Evolutionary conservation across 202 grass and related monocot species (phyloP).

Genomic region (Bolboschoenoplectus hybrid): DNA sequence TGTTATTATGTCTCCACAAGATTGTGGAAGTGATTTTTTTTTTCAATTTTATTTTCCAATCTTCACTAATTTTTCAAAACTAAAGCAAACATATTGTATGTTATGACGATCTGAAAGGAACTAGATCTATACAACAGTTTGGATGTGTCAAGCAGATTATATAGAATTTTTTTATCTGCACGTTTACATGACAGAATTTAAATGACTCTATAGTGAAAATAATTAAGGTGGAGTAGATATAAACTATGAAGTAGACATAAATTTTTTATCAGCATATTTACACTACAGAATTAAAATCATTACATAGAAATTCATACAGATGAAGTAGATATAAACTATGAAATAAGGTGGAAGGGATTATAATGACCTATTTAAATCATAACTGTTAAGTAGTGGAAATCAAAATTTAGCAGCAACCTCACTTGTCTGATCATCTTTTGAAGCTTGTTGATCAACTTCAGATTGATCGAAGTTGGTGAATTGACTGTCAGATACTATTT

Average conservation of each 20-base stretch:
- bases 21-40: background rate
- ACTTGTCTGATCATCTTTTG: conserved; percentile 63
- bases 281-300: background rate
- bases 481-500: conserved; percentile 58
- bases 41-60: background rate
- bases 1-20: background rate
- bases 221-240: background rate
- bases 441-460: conserved; percentile 40
- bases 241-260: background rate
- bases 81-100: background rate
- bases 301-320: conserved; percentile 2
- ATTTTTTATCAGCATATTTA: background rate
- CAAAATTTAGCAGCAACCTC: conserved; percentile 52
- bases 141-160: background rate
- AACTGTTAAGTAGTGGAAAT: conserved; percentile 40
- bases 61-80: conserved; percentile 6
- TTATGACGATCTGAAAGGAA: background rate
- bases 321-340: background rate
- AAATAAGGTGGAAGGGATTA: background rate
- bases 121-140: background rate
- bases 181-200: conserved; percentile 15
- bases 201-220: conserved; percentile 11
- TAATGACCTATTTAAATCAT: conserved; percentile 6
- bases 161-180: background rate
- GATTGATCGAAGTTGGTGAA: conserved; percentile 34